phyloP scores from a whole-genome alignment of 345 rosid genomes.

The Rhodamnia rubescens region DNA sequence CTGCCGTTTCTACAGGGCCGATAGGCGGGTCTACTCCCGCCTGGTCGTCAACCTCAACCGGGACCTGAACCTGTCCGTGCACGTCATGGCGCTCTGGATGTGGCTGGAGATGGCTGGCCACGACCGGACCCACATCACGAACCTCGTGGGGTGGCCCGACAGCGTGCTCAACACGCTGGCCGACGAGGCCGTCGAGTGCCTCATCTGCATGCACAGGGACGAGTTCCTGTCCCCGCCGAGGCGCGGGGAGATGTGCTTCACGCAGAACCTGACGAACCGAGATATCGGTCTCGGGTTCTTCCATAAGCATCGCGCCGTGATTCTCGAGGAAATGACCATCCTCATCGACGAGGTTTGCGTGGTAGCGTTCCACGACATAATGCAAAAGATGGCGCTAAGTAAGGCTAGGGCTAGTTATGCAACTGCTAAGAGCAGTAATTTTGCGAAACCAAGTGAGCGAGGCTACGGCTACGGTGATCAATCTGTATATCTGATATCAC shows the following conservation, averaged over 20 bases:
- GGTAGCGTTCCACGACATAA: slow-evolving; percentile 42
- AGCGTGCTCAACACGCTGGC: slow-evolving; percentile 18
- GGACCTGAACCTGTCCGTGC: slow-evolving; percentile 33
- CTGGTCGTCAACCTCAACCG: slow-evolving; percentile 31
- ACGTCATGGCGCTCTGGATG: slow-evolving; percentile 44
- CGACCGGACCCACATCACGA: slow-evolving; percentile 11
- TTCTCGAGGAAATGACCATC: slow-evolving; percentile 12
- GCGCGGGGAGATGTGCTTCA: neutral
- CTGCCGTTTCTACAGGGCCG: slow-evolving; percentile 41
- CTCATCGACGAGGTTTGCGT: slow-evolving; percentile 26
- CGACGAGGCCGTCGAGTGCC: slow-evolving; percentile 38
- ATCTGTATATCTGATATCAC: neutral
- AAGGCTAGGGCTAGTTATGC: neutral
- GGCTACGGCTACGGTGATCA: neutral
- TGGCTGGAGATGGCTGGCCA: slow-evolving; percentile 36
- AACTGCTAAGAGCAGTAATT: neutral
- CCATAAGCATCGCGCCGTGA: slow-evolving; percentile 12
- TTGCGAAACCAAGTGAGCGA: neutral
- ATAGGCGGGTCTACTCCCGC: slow-evolving; percentile 32
- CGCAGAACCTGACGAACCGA: slow-evolving; percentile 9
- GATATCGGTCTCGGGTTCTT: slow-evolving; percentile 19
- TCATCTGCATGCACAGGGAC: slow-evolving; percentile 24
- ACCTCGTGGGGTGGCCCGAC: slow-evolving; percentile 18
- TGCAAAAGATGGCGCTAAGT: neutral
- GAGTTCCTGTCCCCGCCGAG: slow-evolving; percentile 7